Base-by-base conservation (phyloP, 208 protist species). In the Leishmania guyanensis region DNA sequence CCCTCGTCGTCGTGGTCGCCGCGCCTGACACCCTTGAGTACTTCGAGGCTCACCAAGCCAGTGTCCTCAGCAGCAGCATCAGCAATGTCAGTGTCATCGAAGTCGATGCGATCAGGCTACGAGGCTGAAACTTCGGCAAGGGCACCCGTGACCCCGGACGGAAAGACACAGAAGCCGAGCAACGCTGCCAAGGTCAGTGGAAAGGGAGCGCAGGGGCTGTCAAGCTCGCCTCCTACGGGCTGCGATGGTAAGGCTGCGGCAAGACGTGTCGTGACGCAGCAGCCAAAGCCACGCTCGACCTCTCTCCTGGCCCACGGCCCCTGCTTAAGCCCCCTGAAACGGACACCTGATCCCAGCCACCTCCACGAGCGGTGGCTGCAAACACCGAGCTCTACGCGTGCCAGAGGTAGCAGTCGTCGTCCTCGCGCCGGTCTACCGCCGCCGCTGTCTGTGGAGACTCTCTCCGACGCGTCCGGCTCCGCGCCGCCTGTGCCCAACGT, bases 361-460 rank as follows among this genome's bases (percentile, higher is more conserved):
- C 62, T 1, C 26, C 26, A 12, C 33, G 33, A 48, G 66, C 39
- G 5, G 36, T 36, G 6, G 65, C 39, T 73, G 68, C 68, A 48
- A n/a, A 39, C 62, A 12, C 29, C 62, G 29, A 29, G 29, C 29
- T 39, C 29, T 50, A 26, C 46, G 48, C 70, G 17, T 0, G 46
- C 20, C 8, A 8, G 36, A 20, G 6, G 60, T 56, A 78, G 75
- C 75, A 58, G 53, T 54, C 33, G 66, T 50, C 71, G 79, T 36
- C 2, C 43, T 51, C 26, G 60, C 39, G 74, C 80, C 29, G 58
- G 58, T 60, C 54, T 60, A 3, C 81, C 81, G 36, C 81, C 81
- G 76, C 81, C 74, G 58, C 81, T 84, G 26, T 80, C 76, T 36
- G 81, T 77, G 16, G 70, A 70, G 22, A 84, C 70, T 5, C 70